Evolutionary conservation across 768 basidiomycete species (phyloP).

Genomic region (Tylopilus vinaceipallidus): DNA sequence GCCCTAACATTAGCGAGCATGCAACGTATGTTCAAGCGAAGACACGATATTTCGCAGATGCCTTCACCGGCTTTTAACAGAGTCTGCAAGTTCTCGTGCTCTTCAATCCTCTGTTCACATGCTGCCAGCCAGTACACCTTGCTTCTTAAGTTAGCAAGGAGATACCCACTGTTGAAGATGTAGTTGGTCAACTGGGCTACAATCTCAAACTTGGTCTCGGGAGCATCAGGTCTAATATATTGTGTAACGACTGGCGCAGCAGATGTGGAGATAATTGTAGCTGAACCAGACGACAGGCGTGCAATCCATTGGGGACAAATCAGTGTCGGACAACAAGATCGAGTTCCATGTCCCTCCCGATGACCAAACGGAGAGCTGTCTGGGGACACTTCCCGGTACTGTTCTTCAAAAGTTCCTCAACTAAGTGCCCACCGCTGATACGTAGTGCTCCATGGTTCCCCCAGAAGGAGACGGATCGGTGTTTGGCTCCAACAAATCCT

Average conservation of each 20-base stretch:
- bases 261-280: constrained; percentile 39
- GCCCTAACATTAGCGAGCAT: background rate
- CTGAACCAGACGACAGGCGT: constrained; percentile 44
- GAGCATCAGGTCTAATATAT: constrained; percentile 39
- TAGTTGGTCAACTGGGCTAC: constrained; percentile 49
- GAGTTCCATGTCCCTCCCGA: constrained; percentile 33
- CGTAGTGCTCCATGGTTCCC: constrained; percentile 40
- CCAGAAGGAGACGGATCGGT: constrained; percentile 44
- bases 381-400: constrained; percentile 44
- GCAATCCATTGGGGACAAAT: constrained; percentile 35
- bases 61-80: constrained; percentile 21
- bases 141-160: constrained; percentile 33
- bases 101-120: constrained; percentile 35
- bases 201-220: constrained; percentile 34
- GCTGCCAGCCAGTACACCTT: constrained; percentile 41
- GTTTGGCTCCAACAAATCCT: constrained; percentile 45
- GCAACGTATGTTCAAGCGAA: constrained; percentile 14
- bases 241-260: constrained; percentile 37
- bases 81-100: constrained; percentile 26
- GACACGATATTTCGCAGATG: constrained; percentile 15
- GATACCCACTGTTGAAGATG: constrained; percentile 41
- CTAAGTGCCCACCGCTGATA: constrained; percentile 33
- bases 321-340: background rate
- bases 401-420: constrained; percentile 37
- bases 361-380: constrained; percentile 43